A percentile compares a stretch with the other conserved stretches of the same genome.
phyloP scores from a whole-genome alignment of 108 stramenopile genomes.

The Fistulifera solaris region DNA sequence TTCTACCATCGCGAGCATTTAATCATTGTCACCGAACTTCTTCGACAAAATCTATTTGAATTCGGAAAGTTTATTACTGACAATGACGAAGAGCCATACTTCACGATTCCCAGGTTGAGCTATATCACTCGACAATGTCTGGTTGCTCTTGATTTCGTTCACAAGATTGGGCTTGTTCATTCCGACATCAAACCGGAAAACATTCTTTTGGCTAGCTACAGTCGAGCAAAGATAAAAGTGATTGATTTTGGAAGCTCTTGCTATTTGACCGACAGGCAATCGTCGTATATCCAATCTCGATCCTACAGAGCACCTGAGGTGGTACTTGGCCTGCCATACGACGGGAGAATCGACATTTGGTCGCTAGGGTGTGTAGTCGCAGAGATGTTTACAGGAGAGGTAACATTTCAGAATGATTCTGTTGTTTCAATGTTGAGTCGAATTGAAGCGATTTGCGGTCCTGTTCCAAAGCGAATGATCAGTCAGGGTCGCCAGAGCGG shows the following conservation, averaged over 20 bases:
- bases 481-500: slow-evolving; percentile 73
- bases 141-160: slow-evolving; percentile 87
- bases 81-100: slow-evolving; percentile 79
- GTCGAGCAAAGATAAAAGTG: slow-evolving; percentile 72
- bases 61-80: slow-evolving; percentile 81
- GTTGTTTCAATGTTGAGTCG: slow-evolving; percentile 90
- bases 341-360: slow-evolving; percentile 92
- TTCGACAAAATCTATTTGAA: slow-evolving; percentile 95
- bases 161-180: slow-evolving; percentile 87
- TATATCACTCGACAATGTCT: slow-evolving; percentile 81
- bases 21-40: slow-evolving; percentile 94
- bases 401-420: slow-evolving; percentile 90
- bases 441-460: slow-evolving; percentile 88
- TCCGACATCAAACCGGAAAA: slow-evolving; percentile 91
- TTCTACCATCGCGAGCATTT: slow-evolving; percentile 98
- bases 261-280: slow-evolving; percentile 90
- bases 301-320: slow-evolving; percentile 98
- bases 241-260: slow-evolving; percentile 98
- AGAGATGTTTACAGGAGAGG: slow-evolving; percentile 91
- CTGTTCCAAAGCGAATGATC: slow-evolving; percentile 88
- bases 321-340: slow-evolving; percentile 87
- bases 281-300: slow-evolving; percentile 94
- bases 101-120: slow-evolving; percentile 82
- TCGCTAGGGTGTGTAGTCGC: slow-evolving; percentile 92
- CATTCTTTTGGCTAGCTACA: not conserved